Evolutionary conservation across 176 grass and related monocot genomes (phyloP), one percentile per base, ranked within the genome.

Genomic region (Cenchrus americanus): DNA sequence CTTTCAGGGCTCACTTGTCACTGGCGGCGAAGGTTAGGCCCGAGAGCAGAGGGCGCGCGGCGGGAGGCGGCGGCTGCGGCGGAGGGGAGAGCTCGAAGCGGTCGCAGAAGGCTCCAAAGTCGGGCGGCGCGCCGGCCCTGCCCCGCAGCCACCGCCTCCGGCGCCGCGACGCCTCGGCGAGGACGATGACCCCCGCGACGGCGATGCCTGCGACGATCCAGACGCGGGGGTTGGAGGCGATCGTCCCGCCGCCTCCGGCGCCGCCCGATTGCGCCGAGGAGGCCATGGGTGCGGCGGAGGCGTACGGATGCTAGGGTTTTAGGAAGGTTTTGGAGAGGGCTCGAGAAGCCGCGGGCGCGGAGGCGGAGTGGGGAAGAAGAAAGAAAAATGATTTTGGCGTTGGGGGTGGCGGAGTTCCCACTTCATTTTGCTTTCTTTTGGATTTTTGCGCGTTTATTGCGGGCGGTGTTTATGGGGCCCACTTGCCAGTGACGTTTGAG

Each of bases 21-120:
- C 97, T 96, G 79, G 86, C 86, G 17, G 97, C 93, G 86, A 99
- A 99, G 52, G 77, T 94, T 50, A 99, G 81, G 66, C 75, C 88
- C 21, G 85, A 55, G 62, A 96, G 86, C 32, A 75, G 74, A 46
- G 84, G 89, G 50, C 80, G 93, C 7, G 89, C 87, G 12, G 93
- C 84, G 30, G 93, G 97, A 2, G 97, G 97, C 4, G 89, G 91
- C 11, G 91, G 83, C 88, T 96, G 96, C 52, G 87, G 86, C 46
- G 61, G 44, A 6, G 90, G 89, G n/a, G 42, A 0, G 37, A 99
- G 86, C 81, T 94, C 97, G 54, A 96, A 90, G 9, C 71, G 86
- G 61, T 96, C 88, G 74, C 92, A 89, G 68, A 99, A 99, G 30
- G 89, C 88, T 5, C 89, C 93, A 44, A 40, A 82, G 64, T 88